phyloP scores from a whole-genome alignment of 192 early-diverging fungal species.

The Gonapodya sp. region DNA sequence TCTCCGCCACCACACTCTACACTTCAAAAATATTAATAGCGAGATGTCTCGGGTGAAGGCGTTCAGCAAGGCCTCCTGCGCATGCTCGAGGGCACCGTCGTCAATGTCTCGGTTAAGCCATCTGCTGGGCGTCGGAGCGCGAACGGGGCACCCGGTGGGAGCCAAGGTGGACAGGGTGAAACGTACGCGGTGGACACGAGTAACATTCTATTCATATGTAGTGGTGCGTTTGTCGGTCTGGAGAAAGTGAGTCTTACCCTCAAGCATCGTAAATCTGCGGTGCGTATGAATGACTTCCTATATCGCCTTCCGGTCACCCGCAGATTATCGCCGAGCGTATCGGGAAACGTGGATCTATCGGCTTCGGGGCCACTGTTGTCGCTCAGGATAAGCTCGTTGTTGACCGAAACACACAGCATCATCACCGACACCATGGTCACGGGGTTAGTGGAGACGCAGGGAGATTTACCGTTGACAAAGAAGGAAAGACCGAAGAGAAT shows the following conservation, averaged over 20 bases:
- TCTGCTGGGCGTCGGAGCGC: neutral
- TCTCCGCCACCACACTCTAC: too few species aligned
- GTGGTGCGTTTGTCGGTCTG: constrained; percentile 80
- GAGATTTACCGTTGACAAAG: neutral
- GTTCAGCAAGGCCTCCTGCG: constrained; percentile 74
- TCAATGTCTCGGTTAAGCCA: constrained; percentile 71
- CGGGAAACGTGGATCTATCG: constrained; percentile 42
- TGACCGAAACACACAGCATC: neutral
- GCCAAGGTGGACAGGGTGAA: constrained; percentile 54
- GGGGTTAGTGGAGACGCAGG: constrained; percentile 41
- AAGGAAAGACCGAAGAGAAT: constrained; percentile 5
- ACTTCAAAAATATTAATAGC: too few species aligned
- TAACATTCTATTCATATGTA: constrained; percentile 84
- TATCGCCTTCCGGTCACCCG: neutral
- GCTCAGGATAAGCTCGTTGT: neutral
- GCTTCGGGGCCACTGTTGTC: constrained; percentile 1
- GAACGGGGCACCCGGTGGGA: constrained; percentile 40
- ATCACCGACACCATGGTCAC: constrained; percentile 51
- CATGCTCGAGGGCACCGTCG: constrained; percentile 82
- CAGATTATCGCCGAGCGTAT: constrained; percentile 62
- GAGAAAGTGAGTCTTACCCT: constrained; percentile 35
- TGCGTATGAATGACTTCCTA: neutral
- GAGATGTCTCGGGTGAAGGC: constrained; percentile 86
- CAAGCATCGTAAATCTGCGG: neutral
- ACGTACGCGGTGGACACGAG: constrained; percentile 76